These are phyloP conservation scores for Geranium rotundifolium DNA, from an alignment of 345 rosid species.

Conservation along the genomic window DNA sequence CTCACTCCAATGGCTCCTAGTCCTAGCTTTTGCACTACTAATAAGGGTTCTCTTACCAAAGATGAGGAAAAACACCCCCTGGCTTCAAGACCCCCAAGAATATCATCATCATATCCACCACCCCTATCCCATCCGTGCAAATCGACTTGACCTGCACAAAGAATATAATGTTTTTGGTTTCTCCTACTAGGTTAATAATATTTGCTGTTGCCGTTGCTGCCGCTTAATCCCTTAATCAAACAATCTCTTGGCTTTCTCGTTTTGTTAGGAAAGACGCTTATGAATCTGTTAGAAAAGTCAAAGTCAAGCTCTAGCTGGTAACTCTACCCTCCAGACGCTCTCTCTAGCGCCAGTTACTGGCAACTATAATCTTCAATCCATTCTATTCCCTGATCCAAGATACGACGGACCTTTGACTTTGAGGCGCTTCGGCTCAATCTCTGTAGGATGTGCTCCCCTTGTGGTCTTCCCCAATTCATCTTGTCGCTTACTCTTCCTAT, in stretches of 20 bases:
- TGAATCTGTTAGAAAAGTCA: not conserved
- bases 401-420: conserved; percentile 51
- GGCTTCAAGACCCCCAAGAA: conserved; percentile 47
- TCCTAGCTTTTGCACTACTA: conserved; percentile 24
- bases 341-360: not conserved
- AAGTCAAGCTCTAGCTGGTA: too few species aligned
- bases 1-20: conserved; percentile 13
- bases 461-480: conserved; percentile 23
- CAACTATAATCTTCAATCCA: conserved; percentile 13
- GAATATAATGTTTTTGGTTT: conserved; percentile 11
- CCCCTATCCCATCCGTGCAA: conserved; percentile 16
- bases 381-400: conserved; percentile 33
- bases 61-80: conserved; percentile 27
- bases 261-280: conserved; percentile 24
- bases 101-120: conserved; percentile 4
- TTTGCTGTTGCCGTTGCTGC: conserved; percentile 25
- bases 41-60: conserved; percentile 39
- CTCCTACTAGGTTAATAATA: conserved; percentile 31
- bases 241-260: conserved; percentile 13
- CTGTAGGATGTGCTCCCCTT: conserved; percentile 27
- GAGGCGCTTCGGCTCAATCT: conserved; percentile 50
- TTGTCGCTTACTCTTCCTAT: conserved; percentile 19
- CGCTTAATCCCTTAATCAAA: conserved; percentile 24
- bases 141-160: conserved; percentile 35
- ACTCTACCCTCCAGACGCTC: too few species aligned